Conservation (phyloP, 2,329 filamentous ascomycete species). For the Didymella segeticola region DNA sequence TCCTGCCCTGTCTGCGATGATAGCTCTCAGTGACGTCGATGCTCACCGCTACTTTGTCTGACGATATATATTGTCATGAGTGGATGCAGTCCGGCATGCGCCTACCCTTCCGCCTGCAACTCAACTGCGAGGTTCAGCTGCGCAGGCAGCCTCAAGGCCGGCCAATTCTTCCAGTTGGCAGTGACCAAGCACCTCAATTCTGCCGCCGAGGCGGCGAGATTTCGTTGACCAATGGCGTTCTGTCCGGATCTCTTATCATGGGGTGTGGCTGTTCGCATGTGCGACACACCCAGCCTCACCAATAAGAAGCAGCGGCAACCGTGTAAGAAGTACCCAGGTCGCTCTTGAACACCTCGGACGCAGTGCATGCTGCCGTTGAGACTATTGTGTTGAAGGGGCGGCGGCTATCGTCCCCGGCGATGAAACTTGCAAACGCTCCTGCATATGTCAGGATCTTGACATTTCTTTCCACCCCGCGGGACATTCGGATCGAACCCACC, state of each 20-base stretch:
- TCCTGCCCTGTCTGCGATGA: neutral
- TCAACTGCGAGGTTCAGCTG: neutral
- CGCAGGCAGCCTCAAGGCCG: neutral
- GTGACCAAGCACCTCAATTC: neutral
- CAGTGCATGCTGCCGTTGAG: neutral
- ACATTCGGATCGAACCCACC: too few species aligned
- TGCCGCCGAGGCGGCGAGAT: neutral
- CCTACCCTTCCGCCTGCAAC: conserved; percentile 2
- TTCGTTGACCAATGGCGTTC: neutral
- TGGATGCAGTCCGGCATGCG: neutral
- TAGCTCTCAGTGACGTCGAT: neutral
- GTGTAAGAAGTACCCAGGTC: neutral
- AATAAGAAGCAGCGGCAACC: conserved; percentile 1
- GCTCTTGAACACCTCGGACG: neutral
- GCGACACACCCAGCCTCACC: conserved; percentile 1
- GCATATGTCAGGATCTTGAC: neutral
- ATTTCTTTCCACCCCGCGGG: too few species aligned
- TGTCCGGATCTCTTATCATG: neutral
- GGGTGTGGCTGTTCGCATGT: conserved; percentile 18
- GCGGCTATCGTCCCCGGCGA: neutral
- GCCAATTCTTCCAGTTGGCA: neutral
- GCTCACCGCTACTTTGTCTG: conserved; percentile 6
- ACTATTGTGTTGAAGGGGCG: neutral
- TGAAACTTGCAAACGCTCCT: neutral
- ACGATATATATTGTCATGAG: too few species aligned